Conservation (phyloP, 352 stramenopile genomes). For the Stramenopiles sp. region DNA sequence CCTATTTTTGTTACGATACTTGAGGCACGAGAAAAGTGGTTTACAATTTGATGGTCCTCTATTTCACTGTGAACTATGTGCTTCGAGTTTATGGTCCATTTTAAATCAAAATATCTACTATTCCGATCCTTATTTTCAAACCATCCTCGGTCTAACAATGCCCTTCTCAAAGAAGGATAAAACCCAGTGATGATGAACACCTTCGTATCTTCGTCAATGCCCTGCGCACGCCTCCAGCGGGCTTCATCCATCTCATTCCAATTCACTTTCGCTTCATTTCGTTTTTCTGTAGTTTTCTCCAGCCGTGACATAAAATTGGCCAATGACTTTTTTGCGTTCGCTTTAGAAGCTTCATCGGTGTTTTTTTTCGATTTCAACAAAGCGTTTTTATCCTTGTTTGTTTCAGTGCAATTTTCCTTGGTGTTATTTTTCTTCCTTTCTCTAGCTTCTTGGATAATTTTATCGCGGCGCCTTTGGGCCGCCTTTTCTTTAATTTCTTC, state of each 20-base stretch:
- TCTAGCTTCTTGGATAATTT: constrained; percentile 14
- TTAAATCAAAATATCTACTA: constrained; percentile 67
- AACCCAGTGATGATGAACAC: constrained; percentile 71
- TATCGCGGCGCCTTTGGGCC: constrained; percentile 10
- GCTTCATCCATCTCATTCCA: constrained; percentile 45
- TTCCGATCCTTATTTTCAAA: constrained; percentile 52
- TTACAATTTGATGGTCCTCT: constrained; percentile 24
- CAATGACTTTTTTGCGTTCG: neutral
- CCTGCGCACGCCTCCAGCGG: constrained; percentile 66
- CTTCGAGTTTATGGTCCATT: constrained; percentile 66
- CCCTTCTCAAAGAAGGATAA: constrained; percentile 68
- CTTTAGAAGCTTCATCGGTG: constrained; percentile 1
- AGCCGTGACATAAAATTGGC: neutral
- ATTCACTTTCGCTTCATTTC: neutral
- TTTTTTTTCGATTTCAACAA: constrained; percentile 17
- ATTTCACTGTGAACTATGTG: constrained; percentile 51
- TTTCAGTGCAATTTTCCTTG: constrained; percentile 19
- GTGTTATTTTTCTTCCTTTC: neutral
- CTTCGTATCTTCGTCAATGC: constrained; percentile 41
- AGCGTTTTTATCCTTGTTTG: constrained; percentile 27
- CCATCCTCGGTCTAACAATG: constrained; percentile 61
- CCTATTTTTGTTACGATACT: too few relatives aligned
- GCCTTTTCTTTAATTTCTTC: constrained; percentile 15
- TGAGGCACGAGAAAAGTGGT: constrained; percentile 67
- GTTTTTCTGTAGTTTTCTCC: constrained; percentile 22